phyloP scores from a whole-genome alignment of 1,284 basidiomycete genomes.

The Golubevia pallescens region DNA sequence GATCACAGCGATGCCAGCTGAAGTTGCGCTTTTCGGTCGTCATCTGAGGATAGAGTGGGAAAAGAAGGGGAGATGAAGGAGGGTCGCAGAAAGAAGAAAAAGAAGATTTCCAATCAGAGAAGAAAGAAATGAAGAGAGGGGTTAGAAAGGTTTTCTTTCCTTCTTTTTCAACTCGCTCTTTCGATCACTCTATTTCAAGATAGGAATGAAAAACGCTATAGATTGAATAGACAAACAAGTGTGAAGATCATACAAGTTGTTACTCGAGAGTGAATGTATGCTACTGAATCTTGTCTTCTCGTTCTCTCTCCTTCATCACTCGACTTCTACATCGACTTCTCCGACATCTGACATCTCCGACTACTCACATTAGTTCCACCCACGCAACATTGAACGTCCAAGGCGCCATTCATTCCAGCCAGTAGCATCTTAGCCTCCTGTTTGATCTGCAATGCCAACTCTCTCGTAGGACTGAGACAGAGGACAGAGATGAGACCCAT shows the following conservation, averaged over 20 bases:
- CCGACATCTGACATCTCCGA: background rate
- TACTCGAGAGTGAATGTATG: no score
- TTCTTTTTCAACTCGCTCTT: no score
- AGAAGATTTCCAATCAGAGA: no score
- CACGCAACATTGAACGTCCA: slow-evolving; percentile 65
- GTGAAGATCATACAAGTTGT: no score
- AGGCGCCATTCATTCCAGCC: slow-evolving; percentile 16
- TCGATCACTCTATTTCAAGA: no score
- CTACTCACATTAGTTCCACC: slow-evolving; percentile 66
- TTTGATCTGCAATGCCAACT: slow-evolving; percentile 66
- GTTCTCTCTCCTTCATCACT: no score
- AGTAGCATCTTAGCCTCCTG: slow-evolving; percentile 49
- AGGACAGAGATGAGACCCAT: slow-evolving; percentile 58
- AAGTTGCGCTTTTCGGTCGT: slow-evolving; percentile 63
- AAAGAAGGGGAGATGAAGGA: background rate
- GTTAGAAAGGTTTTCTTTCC: background rate
- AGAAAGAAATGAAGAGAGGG: background rate
- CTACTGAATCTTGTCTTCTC: no score
- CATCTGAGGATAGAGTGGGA: slow-evolving; percentile 11
- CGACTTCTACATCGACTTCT: no score
- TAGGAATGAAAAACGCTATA: no score
- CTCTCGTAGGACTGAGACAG: slow-evolving; percentile 67
- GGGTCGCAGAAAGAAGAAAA: no score
- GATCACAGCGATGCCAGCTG: slow-evolving; percentile 57
- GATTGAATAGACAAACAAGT: no score